Evolutionary conservation across 2,329 filamentous ascomycete genomes (phyloP).

Genomic region (Exserohilum rostratum): DNA sequence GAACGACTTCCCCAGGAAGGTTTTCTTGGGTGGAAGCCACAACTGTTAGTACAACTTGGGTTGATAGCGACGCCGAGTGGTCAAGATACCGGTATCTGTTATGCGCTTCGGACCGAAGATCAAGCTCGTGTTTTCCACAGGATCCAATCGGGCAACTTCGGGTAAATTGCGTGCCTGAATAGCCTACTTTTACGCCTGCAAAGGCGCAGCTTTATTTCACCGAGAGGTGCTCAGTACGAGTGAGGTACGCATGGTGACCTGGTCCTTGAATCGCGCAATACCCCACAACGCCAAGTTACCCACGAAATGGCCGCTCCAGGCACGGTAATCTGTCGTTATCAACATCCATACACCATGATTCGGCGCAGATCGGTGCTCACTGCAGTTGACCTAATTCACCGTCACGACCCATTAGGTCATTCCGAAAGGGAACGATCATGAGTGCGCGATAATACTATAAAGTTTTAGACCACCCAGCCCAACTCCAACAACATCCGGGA

Average conservation of each 20-base stretch:
- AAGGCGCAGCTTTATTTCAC: slow-evolving; percentile 5
- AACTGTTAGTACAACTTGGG: neutral
- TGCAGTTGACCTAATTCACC: neutral
- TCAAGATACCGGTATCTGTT: neutral
- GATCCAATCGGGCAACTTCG: slow-evolving; percentile 2
- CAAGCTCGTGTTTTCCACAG: neutral
- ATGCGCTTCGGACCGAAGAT: slow-evolving; percentile 16
- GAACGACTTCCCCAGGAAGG: neutral
- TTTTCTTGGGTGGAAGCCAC: neutral
- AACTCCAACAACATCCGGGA: neutral
- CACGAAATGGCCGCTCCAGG: neutral
- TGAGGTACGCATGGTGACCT: neutral
- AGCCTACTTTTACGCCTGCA: neutral
- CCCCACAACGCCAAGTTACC: neutral
- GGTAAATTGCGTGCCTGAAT: neutral
- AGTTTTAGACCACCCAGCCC: neutral
- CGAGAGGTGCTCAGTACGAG: neutral
- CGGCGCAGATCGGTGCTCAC: neutral
- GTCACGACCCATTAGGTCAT: neutral
- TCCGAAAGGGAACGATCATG: neutral
- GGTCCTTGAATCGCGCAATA: neutral
- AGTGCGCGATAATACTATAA: neutral
- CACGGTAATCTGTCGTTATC: neutral
- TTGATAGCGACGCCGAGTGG: neutral
- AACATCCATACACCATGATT: neutral